Evolutionary conservation across 768 basidiomycete species (phyloP).

Genomic region (Rhodocollybia butyracea): DNA sequence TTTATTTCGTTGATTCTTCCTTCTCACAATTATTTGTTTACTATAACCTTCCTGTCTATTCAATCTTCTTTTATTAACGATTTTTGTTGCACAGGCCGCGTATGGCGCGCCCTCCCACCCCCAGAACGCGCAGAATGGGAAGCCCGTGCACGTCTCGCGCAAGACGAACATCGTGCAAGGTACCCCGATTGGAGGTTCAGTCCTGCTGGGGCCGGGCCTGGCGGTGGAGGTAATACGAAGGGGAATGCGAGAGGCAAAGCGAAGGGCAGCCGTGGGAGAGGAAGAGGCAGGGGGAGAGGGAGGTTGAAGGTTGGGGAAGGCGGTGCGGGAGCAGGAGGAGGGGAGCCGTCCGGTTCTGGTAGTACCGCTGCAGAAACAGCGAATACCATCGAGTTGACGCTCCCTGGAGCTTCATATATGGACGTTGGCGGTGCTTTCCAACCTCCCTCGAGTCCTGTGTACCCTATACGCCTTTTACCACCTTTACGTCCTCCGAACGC

Average conservation of each 20-base stretch:
- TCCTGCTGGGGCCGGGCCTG: slow-evolving; percentile 35
- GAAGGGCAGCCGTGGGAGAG: background rate
- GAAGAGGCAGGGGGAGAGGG: slow-evolving; percentile 2
- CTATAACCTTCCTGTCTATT: too few relatives aligned
- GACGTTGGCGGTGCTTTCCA: too few relatives aligned
- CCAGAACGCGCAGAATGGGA: slow-evolving; percentile 76
- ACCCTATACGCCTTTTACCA: too few relatives aligned
- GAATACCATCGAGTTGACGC: too few relatives aligned
- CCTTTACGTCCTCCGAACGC: too few relatives aligned
- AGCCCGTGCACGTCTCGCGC: slow-evolving; percentile 65
- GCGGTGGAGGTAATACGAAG: background rate
- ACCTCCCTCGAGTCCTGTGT: too few relatives aligned
- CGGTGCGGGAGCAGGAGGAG: background rate
- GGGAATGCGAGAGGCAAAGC: background rate
- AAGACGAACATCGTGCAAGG: slow-evolving; percentile 66
- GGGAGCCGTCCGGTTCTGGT: background rate
- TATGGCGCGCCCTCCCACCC: slow-evolving; percentile 68
- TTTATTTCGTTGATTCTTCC: too few relatives aligned
- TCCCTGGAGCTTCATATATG: too few relatives aligned
- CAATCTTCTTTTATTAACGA: too few relatives aligned
- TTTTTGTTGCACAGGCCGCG: too few relatives aligned
- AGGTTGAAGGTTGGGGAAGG: slow-evolving; percentile 1
- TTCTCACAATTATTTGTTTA: too few relatives aligned
- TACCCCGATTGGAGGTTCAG: slow-evolving; percentile 86
- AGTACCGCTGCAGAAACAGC: too few relatives aligned